Base-by-base conservation (phyloP, 495 filamentous ascomycete genomes). In the Schizothecium vesticola region DNA sequence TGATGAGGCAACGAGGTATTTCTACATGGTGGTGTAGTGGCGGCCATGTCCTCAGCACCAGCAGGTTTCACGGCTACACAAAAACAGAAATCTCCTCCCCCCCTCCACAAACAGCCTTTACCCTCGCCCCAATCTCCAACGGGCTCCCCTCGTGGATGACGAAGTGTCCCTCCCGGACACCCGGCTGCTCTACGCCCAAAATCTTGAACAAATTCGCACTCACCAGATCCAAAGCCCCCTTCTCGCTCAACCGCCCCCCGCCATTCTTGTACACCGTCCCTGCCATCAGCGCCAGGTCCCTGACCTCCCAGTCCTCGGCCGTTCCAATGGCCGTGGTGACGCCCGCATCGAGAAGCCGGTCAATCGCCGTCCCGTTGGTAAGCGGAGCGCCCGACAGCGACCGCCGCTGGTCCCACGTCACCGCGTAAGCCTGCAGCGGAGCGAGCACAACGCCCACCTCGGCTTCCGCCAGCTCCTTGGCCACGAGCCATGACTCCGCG, bases 371-470 rank as follows among this genome's bases (percentile, higher is more conserved):
- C 4, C 81, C 84, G 61, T 85, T 84, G 11, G 81, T 84, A 1
- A 86, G 79, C 19, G 84, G 84, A 2, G 84, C 83, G 2, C 84
- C 84, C 0, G 80, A 76, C 24, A 85, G 73, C 3, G 81, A 77
- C 8, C 83, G 76, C 2, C 79, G 78, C 67, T 84, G 77, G 62
- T 85, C 84, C 83, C 84, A 86, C 0, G 65, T 59, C 2, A 29
- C 71, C 11, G 79, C 77, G 66, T 79, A 83, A 1, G 81, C 80
- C 31, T 78, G 76, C 13, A 82, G 65, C 10, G 83, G 82, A 3
- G 79, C 79, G 3, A 86, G 77, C 3, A 86, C 77, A n/a, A 86
- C 82, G 26, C 81, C 77, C 1, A 85, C 81, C 0, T 72, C 28
- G 0, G 81, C 80, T 0, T 75, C 76, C 0, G 83, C 84, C 0